A percentile compares a stretch with the other conserved stretches of the same genome.
Evolutionary conservation across 2,329 filamentous ascomycete species (phyloP).

Genomic region (Didymellaceae sp.): DNA sequence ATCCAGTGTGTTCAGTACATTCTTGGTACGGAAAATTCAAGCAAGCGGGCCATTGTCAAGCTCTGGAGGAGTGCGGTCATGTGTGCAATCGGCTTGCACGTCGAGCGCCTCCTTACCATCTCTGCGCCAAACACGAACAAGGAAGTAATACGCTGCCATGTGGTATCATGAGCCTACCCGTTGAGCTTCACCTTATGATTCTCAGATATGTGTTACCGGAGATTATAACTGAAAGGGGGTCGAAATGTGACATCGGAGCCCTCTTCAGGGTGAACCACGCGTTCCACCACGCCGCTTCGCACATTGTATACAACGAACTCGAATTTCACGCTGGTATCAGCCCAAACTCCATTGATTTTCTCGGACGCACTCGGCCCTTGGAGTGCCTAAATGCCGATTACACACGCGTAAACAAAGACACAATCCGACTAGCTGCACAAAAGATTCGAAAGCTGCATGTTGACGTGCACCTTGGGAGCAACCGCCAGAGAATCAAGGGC

Average conservation of each 20-base stretch:
- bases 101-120: constrained; percentile 12
- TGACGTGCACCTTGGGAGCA: not conserved
- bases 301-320: constrained; percentile 19
- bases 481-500: not conserved
- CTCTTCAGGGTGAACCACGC: constrained; percentile 22
- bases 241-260: not conserved
- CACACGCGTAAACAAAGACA: not conserved
- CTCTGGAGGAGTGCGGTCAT: constrained; percentile 22
- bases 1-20: constrained; percentile 16
- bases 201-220: constrained; percentile 24
- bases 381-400: not conserved
- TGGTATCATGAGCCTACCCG: constrained; percentile 21
- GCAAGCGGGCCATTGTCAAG: constrained; percentile 22
- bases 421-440: constrained; percentile 3
- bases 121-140: constrained; percentile 21
- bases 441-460: constrained; percentile 11
- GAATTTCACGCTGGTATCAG: constrained; percentile 9
- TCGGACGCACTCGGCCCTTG: constrained; percentile 4
- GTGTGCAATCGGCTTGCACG: constrained; percentile 16
- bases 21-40: not conserved
- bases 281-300: constrained; percentile 19
- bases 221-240: not conserved
- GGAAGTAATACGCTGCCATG: constrained; percentile 22
- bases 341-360: not conserved
- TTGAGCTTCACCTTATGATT: constrained; percentile 26